phyloP scores from a whole-genome alignment of 306 rosid species.

The Acacia acuminata region DNA sequence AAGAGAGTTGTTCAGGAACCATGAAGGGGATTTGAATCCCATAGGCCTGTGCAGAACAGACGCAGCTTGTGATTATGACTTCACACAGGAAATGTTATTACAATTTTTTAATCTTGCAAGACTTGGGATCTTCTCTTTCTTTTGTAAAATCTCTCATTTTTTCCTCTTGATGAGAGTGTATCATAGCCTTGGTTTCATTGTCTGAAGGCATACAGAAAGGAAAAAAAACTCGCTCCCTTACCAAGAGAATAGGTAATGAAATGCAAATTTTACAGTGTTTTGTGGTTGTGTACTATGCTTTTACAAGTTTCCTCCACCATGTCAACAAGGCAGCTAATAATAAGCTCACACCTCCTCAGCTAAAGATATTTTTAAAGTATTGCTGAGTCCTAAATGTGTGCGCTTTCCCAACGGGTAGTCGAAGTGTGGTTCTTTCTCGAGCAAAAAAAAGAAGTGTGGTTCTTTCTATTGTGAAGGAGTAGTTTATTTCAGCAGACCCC shows the following conservation, averaged over 20 bases:
- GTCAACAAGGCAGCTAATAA: not conserved
- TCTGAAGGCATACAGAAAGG: slow-evolving; percentile 1
- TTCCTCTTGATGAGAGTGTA: not conserved
- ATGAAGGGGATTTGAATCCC: slow-evolving; percentile 17
- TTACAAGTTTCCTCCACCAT: not conserved
- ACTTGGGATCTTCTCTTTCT: not conserved
- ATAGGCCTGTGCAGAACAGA: slow-evolving; percentile 16
- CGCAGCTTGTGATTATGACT: slow-evolving; percentile 27
- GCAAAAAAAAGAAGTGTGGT: too few relatives aligned
- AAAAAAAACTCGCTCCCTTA: slow-evolving; percentile 16
- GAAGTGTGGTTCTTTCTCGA: fast-evolving
- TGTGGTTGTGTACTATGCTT: not conserved
- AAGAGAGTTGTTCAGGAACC: slow-evolving; percentile 28
- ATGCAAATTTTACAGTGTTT: not conserved
- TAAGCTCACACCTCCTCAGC: too few relatives aligned
- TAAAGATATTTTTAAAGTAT: too few relatives aligned
- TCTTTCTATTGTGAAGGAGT: too few relatives aligned
- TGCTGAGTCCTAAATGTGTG: too few relatives aligned
- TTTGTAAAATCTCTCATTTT: not conserved
- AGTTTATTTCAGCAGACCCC: too few relatives aligned
- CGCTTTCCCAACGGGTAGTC: too few relatives aligned
- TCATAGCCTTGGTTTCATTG: not conserved
- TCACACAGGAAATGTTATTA: slow-evolving; percentile 9
- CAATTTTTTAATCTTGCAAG: slow-evolving; percentile 13
- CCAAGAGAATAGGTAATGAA: not conserved